Evolutionary conservation across 2,329 filamentous ascomycete genomes (phyloP).

Genomic region (Beauveria sp.): DNA sequence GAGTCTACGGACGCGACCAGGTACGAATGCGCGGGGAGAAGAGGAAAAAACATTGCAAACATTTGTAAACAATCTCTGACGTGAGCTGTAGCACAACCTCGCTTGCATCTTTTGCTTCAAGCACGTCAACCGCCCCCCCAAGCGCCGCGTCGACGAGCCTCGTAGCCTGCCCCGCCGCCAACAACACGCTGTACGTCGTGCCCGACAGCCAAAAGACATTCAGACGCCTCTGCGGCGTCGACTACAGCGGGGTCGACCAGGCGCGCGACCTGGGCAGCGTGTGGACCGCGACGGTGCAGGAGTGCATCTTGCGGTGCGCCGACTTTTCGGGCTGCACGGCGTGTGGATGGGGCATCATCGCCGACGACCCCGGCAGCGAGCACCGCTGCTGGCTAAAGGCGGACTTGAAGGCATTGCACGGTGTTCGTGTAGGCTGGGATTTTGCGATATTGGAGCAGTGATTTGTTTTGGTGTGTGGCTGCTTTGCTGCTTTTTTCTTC

Average conservation of each 20-base stretch:
- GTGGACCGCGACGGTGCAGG: constrained; percentile 31
- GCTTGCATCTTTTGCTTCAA: constrained; percentile 12
- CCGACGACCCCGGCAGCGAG: constrained; percentile 29
- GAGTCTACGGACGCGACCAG: background rate
- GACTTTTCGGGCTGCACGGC: constrained; percentile 31
- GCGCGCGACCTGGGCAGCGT: constrained; percentile 29
- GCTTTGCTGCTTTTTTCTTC: background rate
- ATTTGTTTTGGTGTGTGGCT: background rate
- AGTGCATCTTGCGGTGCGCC: constrained; percentile 38
- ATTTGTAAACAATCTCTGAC: background rate
- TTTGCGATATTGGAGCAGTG: constrained; percentile 30
- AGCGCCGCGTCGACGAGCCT: constrained; percentile 17
- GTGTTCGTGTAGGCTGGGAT: constrained; percentile 30
- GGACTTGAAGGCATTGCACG: constrained; percentile 24
- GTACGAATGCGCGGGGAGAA: background rate
- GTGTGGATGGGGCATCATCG: constrained; percentile 36
- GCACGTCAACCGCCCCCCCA: constrained; percentile 10
- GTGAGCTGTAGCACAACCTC: background rate
- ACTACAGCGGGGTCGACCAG: constrained; percentile 31
- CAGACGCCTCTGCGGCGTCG: constrained; percentile 36
- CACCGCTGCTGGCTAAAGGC: constrained; percentile 39
- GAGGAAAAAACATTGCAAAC: background rate
- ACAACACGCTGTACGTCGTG: constrained; percentile 36
- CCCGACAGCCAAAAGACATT: constrained; percentile 33
- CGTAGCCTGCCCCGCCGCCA: constrained; percentile 32